A percentile compares a stretch with the other conserved stretches of the same genome.
Evolutionary conservation across 768 basidiomycete species (phyloP).

Genomic region (Suillus variegatus): DNA sequence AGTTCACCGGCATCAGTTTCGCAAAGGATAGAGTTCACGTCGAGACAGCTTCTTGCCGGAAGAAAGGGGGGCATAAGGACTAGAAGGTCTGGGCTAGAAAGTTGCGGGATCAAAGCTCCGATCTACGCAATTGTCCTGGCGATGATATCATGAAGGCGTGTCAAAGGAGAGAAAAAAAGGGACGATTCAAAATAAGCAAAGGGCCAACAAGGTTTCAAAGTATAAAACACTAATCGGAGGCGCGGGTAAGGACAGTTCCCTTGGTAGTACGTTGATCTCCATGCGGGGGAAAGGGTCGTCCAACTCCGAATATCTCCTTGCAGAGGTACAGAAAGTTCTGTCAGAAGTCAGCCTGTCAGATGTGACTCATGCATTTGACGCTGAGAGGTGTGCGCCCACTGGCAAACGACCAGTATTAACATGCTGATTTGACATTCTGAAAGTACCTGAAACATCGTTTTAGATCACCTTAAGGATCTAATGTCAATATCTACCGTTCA

Average conservation of each 20-base stretch:
- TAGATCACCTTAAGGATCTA: no score
- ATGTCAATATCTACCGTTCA: not conserved
- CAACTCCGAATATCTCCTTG: not conserved
- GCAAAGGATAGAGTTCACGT: not conserved
- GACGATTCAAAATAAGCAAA: conserved; percentile 2
- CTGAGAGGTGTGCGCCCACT: not conserved
- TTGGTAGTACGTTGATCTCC: not conserved
- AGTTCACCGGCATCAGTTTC: not conserved
- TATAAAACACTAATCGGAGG: conserved; percentile 2
- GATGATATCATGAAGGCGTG: not conserved
- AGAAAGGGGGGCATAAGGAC: not conserved
- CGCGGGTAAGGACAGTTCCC: not conserved
- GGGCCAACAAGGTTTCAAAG: conserved; percentile 6
- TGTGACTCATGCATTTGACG: not conserved
- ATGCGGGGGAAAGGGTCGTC: not conserved
- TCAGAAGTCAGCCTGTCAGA: not conserved
- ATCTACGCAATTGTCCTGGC: not conserved
- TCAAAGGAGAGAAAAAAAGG: not conserved
- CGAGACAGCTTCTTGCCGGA: not conserved
- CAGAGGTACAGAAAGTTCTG: not conserved
- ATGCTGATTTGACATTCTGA: not conserved
- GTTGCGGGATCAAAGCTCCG: not conserved
- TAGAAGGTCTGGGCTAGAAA: not conserved
- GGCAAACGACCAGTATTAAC: not conserved
- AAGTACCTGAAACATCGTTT: no score